Base-by-base conservation (phyloP, 805 yeast species). In the Candida nanaspora region DNA sequence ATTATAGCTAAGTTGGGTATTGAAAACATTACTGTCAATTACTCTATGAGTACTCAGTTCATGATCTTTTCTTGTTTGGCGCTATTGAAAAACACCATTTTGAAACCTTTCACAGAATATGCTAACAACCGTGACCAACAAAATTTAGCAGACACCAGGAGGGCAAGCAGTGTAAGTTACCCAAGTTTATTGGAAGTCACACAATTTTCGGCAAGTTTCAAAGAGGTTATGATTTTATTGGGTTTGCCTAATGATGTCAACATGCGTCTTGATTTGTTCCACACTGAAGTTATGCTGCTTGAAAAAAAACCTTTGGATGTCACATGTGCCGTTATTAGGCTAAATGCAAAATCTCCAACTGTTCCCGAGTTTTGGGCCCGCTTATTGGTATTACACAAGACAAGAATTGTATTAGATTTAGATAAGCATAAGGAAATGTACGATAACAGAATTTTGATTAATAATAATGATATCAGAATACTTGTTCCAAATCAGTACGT, bases 401-500 rank as follows among this genome's bases (percentile, higher is more conserved):
- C 45, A 6, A 8, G 11, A 3, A 19, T 35, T 13, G 4, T 4
- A 11, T 15, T 27, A 3, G 16, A 35, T 18, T 5, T 35, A 7
- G 16, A 11, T 11, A 35, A 35, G 7, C 4, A 23, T 15, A 23
- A 9, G 15, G 4, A 15, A 3, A 10, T 5, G 15, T 42, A 49
- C 8, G 38, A 45, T 41, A 21, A 41, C 18, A 31, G 33, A 13
- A 2, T 38, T 3, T 52, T 54, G 10, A 48, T 67, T 16, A 44
- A 41, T 1, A 57, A 71, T 26, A 50, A 49, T 7, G 61, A 63
- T 9, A 65, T 76, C 49, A 71, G 80, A 40, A 55, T 82, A 34
- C 66, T 68, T 20, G 67, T 87, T 38, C 96, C 97, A 0, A 76
- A 82, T 56, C 77, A 78, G 40, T 85, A 85, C 54, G 68, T 84